A percentile compares a stretch with the other conserved stretches of the same genome.
These are phyloP conservation scores for Pichia inconspicua DNA, from an alignment of 1,139 yeast genomes.

Conservation along the genomic window DNA sequence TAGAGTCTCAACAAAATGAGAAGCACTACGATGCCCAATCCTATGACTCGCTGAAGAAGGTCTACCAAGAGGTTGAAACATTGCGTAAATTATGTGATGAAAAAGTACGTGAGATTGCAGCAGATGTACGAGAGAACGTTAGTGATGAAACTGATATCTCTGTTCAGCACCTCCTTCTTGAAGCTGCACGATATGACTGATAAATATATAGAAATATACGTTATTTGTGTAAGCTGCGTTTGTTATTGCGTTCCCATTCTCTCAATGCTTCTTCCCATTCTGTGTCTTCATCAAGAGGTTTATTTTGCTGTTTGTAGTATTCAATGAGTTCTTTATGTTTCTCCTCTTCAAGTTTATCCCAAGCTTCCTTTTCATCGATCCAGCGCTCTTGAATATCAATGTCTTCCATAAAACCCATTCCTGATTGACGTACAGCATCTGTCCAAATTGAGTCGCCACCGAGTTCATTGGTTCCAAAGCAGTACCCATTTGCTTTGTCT, in stretches of 20 bases:
- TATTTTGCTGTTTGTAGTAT: slow-evolving; percentile 15
- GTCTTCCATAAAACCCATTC: slow-evolving; percentile 38
- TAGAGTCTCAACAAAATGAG: slow-evolving; percentile 33
- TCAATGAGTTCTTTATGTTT: slow-evolving; percentile 33
- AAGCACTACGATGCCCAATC: slow-evolving; percentile 38
- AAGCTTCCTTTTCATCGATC: slow-evolving; percentile 76
- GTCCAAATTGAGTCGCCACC: slow-evolving; percentile 98
- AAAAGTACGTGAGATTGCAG: slow-evolving; percentile 21
- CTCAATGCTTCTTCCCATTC: slow-evolving; percentile 64
- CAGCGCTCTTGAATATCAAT: slow-evolving; percentile 90
- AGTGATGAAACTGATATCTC: slow-evolving; percentile 2
- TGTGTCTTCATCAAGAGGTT: slow-evolving; percentile 45
- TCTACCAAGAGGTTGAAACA: slow-evolving; percentile 25
- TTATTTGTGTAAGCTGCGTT: slow-evolving; percentile 11
- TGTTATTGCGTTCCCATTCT: slow-evolving; percentile 50
- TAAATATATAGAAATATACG: slow-evolving; percentile 8
- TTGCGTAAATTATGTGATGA: slow-evolving; percentile 22
- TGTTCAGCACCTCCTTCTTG: slow-evolving; percentile 3
- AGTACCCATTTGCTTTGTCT: slow-evolving; percentile 90
- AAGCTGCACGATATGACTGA: slow-evolving; percentile 4
- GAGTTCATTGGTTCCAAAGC: slow-evolving; percentile 84
- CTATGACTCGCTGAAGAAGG: slow-evolving; percentile 46
- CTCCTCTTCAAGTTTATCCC: slow-evolving; percentile 55
- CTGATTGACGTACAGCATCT: slow-evolving; percentile 72
- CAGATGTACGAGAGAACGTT: slow-evolving; percentile 14